phyloP scores from a whole-genome alignment of 306 rosid species.

The Fagus crenata region DNA sequence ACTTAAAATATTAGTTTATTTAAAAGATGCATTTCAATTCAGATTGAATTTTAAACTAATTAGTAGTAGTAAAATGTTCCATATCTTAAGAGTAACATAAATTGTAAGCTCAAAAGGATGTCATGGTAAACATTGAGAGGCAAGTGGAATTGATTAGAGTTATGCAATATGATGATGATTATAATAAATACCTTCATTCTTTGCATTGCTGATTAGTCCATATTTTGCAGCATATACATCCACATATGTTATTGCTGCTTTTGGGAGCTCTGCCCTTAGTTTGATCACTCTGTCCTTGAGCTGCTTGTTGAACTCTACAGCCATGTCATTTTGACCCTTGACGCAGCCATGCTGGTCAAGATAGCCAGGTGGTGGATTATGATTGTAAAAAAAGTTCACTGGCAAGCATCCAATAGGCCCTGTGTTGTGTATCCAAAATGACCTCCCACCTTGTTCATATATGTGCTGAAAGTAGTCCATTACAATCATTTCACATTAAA shows the following conservation, averaged over 20 bases:
- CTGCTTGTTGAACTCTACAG: slow-evolving; percentile 66
- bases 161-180: background rate
- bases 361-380: slow-evolving; percentile 53
- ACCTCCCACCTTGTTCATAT: slow-evolving; percentile 72
- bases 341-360: slow-evolving; percentile 66
- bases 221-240: slow-evolving; percentile 82
- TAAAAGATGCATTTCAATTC: no score
- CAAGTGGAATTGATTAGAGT: background rate
- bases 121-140: background rate
- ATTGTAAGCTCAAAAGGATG: background rate
- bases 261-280: slow-evolving; percentile 72
- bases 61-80: background rate
- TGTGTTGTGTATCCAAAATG: slow-evolving; percentile 92
- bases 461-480: slow-evolving; percentile 45
- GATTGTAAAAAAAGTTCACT: slow-evolving; percentile 66
- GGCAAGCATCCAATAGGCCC: slow-evolving; percentile 92
- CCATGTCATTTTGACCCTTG: slow-evolving; percentile 66
- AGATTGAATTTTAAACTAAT: no score
- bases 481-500: background rate
- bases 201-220: slow-evolving; percentile 67
- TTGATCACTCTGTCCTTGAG: slow-evolving; percentile 64
- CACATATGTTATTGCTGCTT: slow-evolving; percentile 82
- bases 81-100: background rate
- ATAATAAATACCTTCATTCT: slow-evolving; percentile 53
- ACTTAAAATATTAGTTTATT: no score